Evolutionary conservation across 331 rosid genomes (phyloP).

Genomic region (Rhamnella rubrinervis): DNA sequence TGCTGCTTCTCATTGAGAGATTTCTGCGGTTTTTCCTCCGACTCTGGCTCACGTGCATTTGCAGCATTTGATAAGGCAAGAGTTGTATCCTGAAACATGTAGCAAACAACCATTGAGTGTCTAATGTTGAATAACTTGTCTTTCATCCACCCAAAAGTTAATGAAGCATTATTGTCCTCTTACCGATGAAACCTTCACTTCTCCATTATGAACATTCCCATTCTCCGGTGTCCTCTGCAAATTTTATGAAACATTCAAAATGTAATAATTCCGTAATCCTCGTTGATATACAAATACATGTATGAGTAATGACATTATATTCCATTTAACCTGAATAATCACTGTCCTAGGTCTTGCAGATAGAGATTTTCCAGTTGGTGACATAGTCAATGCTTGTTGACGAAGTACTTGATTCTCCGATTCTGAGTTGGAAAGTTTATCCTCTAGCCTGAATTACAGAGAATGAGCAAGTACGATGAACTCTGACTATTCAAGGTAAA

Average conservation of each 20-base stretch:
- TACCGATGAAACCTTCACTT: slow-evolving; percentile 59
- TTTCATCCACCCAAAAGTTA: slow-evolving; percentile 3
- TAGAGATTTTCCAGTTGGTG: slow-evolving; percentile 76
- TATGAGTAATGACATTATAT: slow-evolving; percentile 5
- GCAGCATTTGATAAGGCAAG: slow-evolving; percentile 74
- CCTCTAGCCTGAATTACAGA: slow-evolving; percentile 72
- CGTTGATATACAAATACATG: slow-evolving; percentile 17
- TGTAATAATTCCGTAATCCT: slow-evolving; percentile 9
- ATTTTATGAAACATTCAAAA: slow-evolving; percentile 29
- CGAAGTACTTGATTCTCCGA: slow-evolving; percentile 98
- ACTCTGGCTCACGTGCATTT: slow-evolving; percentile 86
- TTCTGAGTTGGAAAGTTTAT: slow-evolving; percentile 88
- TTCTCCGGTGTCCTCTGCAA: slow-evolving; percentile 91
- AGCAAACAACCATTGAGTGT: slow-evolving; percentile 4
- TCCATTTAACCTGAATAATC: slow-evolving; percentile 74
- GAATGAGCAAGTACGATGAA: slow-evolving; percentile 17
- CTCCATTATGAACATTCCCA: slow-evolving; percentile 74
- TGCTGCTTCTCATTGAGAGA: slow-evolving; percentile 96
- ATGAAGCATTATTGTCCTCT: slow-evolving; percentile 31
- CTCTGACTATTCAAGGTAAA: neutral
- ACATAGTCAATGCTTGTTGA: slow-evolving; percentile 88
- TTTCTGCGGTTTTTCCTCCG: slow-evolving; percentile 96
- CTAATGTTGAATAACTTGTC: slow-evolving; percentile 16
- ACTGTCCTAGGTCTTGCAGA: slow-evolving; percentile 74
- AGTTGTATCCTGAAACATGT: slow-evolving; percentile 61